Evolutionary conservation across 495 filamentous ascomycete species (phyloP).

Genomic region (Friedmanniomyces endolithicus): DNA sequence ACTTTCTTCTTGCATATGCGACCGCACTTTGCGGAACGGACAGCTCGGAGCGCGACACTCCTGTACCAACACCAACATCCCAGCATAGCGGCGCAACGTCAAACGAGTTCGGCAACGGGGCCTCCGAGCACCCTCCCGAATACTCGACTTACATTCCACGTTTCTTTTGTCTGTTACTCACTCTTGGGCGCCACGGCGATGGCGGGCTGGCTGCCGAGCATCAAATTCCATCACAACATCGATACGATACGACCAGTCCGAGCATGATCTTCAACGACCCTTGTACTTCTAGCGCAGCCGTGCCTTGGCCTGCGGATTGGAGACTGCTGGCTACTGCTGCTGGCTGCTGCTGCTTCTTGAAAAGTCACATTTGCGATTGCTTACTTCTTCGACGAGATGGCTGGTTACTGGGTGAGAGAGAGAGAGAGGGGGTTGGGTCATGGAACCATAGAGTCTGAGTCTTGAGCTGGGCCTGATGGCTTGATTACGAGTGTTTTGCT

Average conservation of each 20-base stretch:
- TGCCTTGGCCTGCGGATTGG: not conserved
- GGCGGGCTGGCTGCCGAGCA: not conserved
- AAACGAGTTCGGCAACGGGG: not conserved
- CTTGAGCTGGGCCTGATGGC: not conserved
- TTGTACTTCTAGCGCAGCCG: not conserved
- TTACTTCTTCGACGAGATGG: not conserved
- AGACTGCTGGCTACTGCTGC: not conserved
- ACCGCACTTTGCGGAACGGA: not conserved
- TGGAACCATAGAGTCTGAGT: not conserved
- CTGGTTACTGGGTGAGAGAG: not conserved
- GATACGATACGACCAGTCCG: not conserved
- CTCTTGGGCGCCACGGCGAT: not conserved
- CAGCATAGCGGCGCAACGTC: constrained; percentile 3
- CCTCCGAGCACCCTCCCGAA: not conserved
- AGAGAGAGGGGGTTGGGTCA: not conserved
- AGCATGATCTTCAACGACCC: not conserved
- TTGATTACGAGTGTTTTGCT: not conserved
- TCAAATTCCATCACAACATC: not conserved
- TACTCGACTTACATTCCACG: not conserved
- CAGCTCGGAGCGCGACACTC: not conserved
- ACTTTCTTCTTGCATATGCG: not conserved
- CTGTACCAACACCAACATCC: constrained; percentile 5
- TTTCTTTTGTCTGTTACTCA: not conserved
- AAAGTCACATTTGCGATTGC: not conserved
- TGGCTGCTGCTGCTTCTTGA: not conserved